Evolutionary conservation across 2,329 filamentous ascomycete genomes (phyloP), one percentile per base, ranked within the genome.

Genomic region (Plectosphaerella sp.): DNA sequence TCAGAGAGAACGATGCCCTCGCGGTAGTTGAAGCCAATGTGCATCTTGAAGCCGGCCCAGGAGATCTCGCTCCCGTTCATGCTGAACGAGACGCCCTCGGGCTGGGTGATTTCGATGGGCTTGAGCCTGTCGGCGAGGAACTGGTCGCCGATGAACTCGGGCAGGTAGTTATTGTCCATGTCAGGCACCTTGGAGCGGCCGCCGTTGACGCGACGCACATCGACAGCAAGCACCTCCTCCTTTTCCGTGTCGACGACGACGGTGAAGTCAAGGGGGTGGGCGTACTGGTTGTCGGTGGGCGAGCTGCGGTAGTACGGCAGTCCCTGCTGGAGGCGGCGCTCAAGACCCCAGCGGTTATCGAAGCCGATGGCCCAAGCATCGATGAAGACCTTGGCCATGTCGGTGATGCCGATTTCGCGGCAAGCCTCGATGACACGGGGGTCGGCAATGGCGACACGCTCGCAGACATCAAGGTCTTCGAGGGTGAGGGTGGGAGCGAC

Each of bases 301-400:
- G 88, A 80, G 36, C 85, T 86, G 39, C 89, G 82, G 65, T 91
- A 92, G 72, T 92, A 92, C 79, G 89, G 89, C 28, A 93, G 73
- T 10, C 87, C 89, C 72, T 93, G 89, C 69, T 93, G 89, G 9
- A 92, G 78, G 52, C 89, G 81, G 37, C 88, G 76, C 52, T 77
- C 75, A 52, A 75, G 87, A 49, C 88, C 88, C 67, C 90, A 92
- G 47, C 88, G 83, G 64, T 89, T 83, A 60, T 93, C 89, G 58
- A 89, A 88, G 35, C 89, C 89, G 68, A 93, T 91, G 2, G 88
- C 91, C 89, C 89, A 93, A 43, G 87, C 87, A 66, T 93, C 89
- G 66, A 88, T 87, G 69, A 88, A 91, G 39, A 93, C 86, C 70
- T 91, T 16, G n/a, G 35, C 11, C 47, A 48, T 48, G 16, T 48